Base-by-base conservation (phyloP, 441 rosid species). In the Syzygium malaccense region DNA sequence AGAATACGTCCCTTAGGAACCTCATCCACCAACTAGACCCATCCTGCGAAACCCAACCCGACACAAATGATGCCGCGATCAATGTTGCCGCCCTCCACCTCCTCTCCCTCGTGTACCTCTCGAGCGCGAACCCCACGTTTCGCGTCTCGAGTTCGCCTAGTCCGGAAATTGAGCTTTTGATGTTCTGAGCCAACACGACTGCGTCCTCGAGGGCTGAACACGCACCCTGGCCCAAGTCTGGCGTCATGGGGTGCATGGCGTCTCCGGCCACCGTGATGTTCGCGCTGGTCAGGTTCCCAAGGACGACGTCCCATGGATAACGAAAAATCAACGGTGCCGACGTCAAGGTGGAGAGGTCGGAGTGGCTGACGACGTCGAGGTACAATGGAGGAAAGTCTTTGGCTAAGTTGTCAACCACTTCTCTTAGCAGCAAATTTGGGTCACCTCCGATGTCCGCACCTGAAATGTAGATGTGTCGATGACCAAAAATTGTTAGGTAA, bases 181-280 rank as follows among this genome's bases (percentile, higher is more conserved):
- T 68, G 88, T 90, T 94, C 53, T 93, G 91, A 3, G 92, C 92
- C 6, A 93, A 87, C 0, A 93, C 94, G 7, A 92, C 94, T 0
- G 96, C 96, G 19, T 94, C 94, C 87, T 94, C 94, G 2, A 94
- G 86, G 2, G 95, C 92, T 1, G 85, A 8, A 49, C 93, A 86
- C 0, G 91, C 95, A 2, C 96, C 95, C 71, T 93, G 94, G 8
- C 66, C 93, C 1, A 93, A 90, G 17, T 94, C 94, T 9, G 94
- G 94, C 2, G 94, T 94, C 92, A 90, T 94, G 4, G 96, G 94
- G 51, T 94, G 96, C 95, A 93, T 93, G 3, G 95, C 95, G 25
- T 94, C 94, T 1, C 95, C 94, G 0, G 92, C 93, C 30, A 93
- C 93, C 1, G 92, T 91, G 32, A 93, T 55, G 58, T 88, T 91